Evolutionary conservation across 495 filamentous ascomycete species (phyloP).

Genomic region (Bacidia gigantensis): DNA sequence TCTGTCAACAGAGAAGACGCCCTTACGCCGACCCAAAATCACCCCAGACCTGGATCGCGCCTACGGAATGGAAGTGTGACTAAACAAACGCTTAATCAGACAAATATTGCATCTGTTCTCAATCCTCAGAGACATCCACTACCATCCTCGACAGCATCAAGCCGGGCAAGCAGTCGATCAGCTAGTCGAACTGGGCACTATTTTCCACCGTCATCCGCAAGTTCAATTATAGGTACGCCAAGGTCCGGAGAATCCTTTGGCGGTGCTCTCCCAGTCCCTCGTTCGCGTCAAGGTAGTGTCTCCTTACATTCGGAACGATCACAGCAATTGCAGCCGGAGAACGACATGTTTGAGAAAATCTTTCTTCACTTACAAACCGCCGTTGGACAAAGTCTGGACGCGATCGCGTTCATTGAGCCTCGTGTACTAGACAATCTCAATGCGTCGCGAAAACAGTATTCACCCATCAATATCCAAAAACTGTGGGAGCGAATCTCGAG

Average conservation of each 20-base stretch:
- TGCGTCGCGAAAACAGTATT: conserved; percentile 30
- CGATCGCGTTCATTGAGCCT: conserved; percentile 47
- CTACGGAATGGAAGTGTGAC: conserved; percentile 49
- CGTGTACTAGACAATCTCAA: conserved; percentile 44
- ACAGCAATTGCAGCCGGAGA: conserved; percentile 9
- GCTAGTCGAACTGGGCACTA: conserved; percentile 36
- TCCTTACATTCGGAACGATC: conserved; percentile 18
- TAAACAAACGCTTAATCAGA: conserved; percentile 36
- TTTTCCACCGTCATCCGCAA: conserved; percentile 30
- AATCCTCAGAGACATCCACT: conserved; percentile 12
- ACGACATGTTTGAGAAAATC: conserved; percentile 53
- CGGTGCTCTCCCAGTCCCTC: conserved; percentile 28
- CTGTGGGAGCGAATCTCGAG: conserved; percentile 56
- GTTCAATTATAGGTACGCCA: conserved; percentile 47
- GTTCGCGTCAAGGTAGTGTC: conserved; percentile 24
- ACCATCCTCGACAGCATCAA: conserved; percentile 11
- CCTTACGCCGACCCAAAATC: conserved; percentile 48
- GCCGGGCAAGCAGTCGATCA: conserved; percentile 31
- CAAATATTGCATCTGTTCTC: conserved; percentile 14
- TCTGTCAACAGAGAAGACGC: conserved; percentile 31
- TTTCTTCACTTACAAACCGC: conserved; percentile 57
- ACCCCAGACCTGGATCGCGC: conserved; percentile 34
- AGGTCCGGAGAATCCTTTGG: conserved; percentile 69
- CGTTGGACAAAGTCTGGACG: conserved; percentile 49
- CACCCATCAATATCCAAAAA: conserved; percentile 40